Base-by-base conservation (phyloP, 139 green algal genomes). In the Eudorina sp. region DNA sequence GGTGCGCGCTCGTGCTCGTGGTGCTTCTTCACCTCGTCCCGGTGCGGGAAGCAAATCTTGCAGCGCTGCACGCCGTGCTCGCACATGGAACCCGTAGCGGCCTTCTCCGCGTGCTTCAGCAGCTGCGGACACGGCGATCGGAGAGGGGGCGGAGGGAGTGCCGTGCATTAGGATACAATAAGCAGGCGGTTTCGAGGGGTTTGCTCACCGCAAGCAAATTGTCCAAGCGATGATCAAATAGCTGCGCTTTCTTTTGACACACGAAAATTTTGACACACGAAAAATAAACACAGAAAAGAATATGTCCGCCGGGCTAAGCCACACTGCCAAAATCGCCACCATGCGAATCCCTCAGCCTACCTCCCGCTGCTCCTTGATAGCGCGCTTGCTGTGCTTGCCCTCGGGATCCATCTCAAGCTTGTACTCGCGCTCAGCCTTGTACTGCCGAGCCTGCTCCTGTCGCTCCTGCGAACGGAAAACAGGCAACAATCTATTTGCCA, bases 281-380 rank as follows among this genome's bases (percentile, higher is more conserved):
- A n/a, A n/a, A n/a, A n/a, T n/a, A n/a, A n/a, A n/a, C n/a, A n/a
- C n/a, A n/a, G n/a, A n/a, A n/a, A n/a, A n/a, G n/a, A n/a, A n/a
- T n/a, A n/a, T n/a, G n/a, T n/a, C n/a, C n/a, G n/a, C n/a, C n/a
- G n/a, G n/a, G n/a, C n/a, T n/a, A n/a, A n/a, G n/a, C n/a, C n/a
- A n/a, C n/a, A n/a, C n/a, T n/a, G n/a, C n/a, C n/a, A n/a, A n/a
- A n/a, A n/a, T n/a, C n/a, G n/a, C n/a, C n/a, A n/a, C n/a, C n/a
- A n/a, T n/a, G n/a, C n/a, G n/a, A n/a, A n/a, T n/a, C n/a, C n/a
- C n/a, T n/a, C n/a, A n/a, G 53, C 36, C 0, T 23, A 83, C 70
- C 53, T 83, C 70, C 16, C 70, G 83, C 70, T 83, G 66, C 66
- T 88, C 83, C 83, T 88, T 88, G 68, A 88, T 55, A 16, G 83